phyloP scores from a whole-genome alignment of 345 rosid genomes.

The Melaleuca alternifolia region DNA sequence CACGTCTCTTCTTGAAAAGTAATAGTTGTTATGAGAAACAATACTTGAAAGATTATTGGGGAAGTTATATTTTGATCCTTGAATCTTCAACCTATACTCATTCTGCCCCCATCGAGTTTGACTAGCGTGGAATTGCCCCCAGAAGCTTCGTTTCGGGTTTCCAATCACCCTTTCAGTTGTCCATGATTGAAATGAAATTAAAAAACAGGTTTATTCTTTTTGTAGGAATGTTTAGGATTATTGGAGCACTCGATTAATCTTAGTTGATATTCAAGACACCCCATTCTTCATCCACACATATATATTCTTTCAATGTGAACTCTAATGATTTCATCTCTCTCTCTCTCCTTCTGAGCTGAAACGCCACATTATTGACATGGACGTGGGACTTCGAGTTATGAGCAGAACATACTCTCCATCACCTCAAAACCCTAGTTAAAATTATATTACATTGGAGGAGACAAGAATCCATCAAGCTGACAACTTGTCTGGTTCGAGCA shows the following conservation, averaged over 20 bases:
- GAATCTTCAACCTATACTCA: neutral
- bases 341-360: neutral
- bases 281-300: neutral
- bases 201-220: neutral
- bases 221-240: neutral
- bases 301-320: no score
- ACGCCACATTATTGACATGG: neutral
- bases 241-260: neutral
- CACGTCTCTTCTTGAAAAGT: neutral
- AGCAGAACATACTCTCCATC: neutral
- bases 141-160: neutral
- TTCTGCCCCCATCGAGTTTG: neutral
- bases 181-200: neutral
- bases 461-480: conserved; percentile 6
- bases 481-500: conserved; percentile 5
- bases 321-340: no score
- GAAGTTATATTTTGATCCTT: neutral
- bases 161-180: neutral
- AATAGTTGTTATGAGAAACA: neutral
- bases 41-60: neutral
- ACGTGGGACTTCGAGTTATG: neutral
- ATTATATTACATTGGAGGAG: neutral
- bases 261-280: neutral
- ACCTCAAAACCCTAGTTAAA: neutral
- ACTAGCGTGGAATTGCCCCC: rapidly evolving